A percentile compares a stretch with the other conserved stretches of the same genome.
Conservation (phyloP, 768 basidiomycete genomes). For the Suillus sp. region DNA sequence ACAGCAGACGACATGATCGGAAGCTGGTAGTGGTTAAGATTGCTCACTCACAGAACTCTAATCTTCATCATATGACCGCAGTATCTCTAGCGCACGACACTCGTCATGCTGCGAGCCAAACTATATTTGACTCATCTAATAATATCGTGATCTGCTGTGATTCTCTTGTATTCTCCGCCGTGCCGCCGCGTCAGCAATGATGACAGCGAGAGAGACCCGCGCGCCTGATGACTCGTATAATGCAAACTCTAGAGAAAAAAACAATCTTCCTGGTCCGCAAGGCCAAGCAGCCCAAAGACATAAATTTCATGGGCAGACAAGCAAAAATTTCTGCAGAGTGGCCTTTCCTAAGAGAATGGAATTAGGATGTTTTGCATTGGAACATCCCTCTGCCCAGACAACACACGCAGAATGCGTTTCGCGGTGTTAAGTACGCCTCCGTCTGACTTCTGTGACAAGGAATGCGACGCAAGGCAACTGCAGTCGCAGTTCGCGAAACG, state of each 20-base stretch:
- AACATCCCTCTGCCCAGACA: background rate
- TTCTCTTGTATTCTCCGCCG: background rate
- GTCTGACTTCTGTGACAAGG: background rate
- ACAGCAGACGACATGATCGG: background rate
- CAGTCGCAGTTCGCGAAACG: background rate
- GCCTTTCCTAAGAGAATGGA: background rate
- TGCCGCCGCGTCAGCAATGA: background rate
- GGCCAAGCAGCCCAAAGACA: background rate
- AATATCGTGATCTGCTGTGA: background rate
- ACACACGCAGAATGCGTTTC: background rate
- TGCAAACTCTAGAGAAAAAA: background rate
- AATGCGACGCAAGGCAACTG: background rate
- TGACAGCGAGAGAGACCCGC: background rate
- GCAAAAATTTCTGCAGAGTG: background rate
- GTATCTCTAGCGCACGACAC: background rate
- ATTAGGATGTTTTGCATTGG: background rate
- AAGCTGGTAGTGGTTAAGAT: background rate
- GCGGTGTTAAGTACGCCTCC: background rate
- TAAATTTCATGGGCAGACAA: background rate
- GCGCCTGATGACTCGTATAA: background rate
- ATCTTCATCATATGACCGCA: background rate
- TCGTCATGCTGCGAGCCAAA: background rate
- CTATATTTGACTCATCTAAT: background rate
- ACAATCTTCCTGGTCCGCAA: background rate
- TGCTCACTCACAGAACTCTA: background rate